A percentile compares a stretch with the other conserved stretches of the same genome.
phyloP scores from a whole-genome alignment of 805 yeast genomes.

The Yarrowia sp. region DNA sequence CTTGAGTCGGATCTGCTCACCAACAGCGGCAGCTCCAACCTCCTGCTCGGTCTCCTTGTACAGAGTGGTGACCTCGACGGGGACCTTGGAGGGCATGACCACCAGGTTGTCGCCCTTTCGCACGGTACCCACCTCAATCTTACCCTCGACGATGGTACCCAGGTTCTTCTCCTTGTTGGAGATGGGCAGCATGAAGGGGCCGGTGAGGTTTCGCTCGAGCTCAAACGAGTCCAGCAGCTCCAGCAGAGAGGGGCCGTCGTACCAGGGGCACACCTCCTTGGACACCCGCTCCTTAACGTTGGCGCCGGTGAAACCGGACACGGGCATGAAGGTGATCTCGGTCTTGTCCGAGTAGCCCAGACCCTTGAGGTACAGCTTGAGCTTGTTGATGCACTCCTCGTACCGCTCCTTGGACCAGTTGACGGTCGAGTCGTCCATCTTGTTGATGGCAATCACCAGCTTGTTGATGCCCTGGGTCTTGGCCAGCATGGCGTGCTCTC shows the following conservation, averaged over 20 bases:
- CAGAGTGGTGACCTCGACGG: slow-evolving; percentile 84
- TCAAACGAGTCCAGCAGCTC: slow-evolving; percentile 87
- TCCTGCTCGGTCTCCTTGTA: slow-evolving; percentile 96
- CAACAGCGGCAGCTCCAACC: slow-evolving; percentile 86
- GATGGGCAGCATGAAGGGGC: slow-evolving; percentile 97
- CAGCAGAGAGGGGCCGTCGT: slow-evolving; percentile 87
- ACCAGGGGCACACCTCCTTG: slow-evolving; percentile 84
- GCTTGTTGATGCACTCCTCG: slow-evolving; percentile 89
- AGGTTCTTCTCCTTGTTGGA: slow-evolving; percentile 94
- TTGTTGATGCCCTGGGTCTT: slow-evolving; percentile 98
- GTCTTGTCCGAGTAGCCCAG: slow-evolving; percentile 86
- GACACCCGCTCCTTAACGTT: slow-evolving; percentile 88
- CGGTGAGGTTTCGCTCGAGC: slow-evolving; percentile 83
- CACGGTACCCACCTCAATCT: slow-evolving; percentile 93
- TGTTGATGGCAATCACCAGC: slow-evolving; percentile 91
- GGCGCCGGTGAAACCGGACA: slow-evolving; percentile 97
- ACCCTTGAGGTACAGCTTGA: slow-evolving; percentile 72
- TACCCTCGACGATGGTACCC: slow-evolving; percentile 98
- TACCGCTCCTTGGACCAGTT: slow-evolving; percentile 95
- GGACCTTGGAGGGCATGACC: slow-evolving; percentile 89
- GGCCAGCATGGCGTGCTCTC: slow-evolving; percentile 97
- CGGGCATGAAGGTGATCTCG: slow-evolving; percentile 93
- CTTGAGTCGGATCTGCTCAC: slow-evolving; percentile 95
- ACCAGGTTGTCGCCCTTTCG: slow-evolving; percentile 77
- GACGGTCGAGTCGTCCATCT: slow-evolving; percentile 99